These are phyloP conservation scores for Ustilago trichophora DNA, from an alignment of 1,284 basidiomycete genomes.

Conservation along the genomic window DNA sequence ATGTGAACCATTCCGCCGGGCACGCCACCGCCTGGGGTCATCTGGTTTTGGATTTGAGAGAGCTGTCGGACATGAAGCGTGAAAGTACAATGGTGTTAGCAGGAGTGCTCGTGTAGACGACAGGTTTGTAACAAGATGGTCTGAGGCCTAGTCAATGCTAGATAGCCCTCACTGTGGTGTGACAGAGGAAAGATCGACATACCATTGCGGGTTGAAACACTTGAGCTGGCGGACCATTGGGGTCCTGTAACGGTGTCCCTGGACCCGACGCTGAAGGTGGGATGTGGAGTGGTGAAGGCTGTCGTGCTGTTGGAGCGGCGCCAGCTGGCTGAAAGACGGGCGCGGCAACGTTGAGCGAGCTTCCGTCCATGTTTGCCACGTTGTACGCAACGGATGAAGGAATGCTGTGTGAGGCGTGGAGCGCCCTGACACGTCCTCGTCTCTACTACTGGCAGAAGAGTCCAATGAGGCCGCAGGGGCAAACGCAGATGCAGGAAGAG, in stretches of 20 bases:
- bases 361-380: slow-evolving; percentile 32
- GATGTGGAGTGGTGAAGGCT: slow-evolving; percentile 8
- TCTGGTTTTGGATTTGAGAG: slow-evolving; percentile 42
- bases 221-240: not conserved
- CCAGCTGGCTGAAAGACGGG: slow-evolving; percentile 30
- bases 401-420: no score
- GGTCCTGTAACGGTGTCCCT: not conserved
- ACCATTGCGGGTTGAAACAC: slow-evolving; percentile 1
- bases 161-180: no score
- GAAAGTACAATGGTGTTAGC: no score
- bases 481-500: no score
- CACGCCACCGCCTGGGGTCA: slow-evolving; percentile 7
- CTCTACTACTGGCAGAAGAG: no score
- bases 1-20: slow-evolving; percentile 22
- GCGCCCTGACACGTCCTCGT: no score
- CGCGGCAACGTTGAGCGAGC: slow-evolving; percentile 37
- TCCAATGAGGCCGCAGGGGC: no score
- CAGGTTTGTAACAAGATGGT: no score
- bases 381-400: no score
- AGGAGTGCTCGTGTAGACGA: no score
- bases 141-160: no score
- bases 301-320: not conserved
- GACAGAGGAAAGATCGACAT: not conserved
- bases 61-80: no score
- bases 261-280: not conserved